These are phyloP conservation scores for Eucalyptus leucophloia DNA, from an alignment of 345 rosid species.

Conservation along the genomic window DNA sequence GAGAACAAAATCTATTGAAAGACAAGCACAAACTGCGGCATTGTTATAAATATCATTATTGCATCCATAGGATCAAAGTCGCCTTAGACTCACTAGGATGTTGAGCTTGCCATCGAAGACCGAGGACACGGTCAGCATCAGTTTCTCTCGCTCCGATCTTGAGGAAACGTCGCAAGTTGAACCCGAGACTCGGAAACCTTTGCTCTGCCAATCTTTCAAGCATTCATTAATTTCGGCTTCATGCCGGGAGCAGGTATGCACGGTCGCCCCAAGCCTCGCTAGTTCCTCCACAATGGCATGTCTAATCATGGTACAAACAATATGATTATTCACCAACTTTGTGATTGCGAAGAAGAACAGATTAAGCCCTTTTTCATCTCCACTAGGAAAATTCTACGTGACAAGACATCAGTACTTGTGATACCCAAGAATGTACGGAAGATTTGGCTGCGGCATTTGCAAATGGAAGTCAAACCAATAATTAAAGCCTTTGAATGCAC, in stretches of 20 bases:
- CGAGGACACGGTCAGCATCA: constrained; percentile 28
- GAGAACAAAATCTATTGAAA: neutral
- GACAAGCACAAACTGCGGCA: neutral
- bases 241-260: constrained; percentile 54
- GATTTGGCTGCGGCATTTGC: neutral
- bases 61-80: neutral
- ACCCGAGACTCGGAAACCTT: constrained; percentile 21
- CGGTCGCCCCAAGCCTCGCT: constrained; percentile 26
- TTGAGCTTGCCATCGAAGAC: constrained; percentile 34
- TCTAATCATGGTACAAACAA: constrained; percentile 4
- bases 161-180: constrained; percentile 39
- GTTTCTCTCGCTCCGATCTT: constrained; percentile 21
- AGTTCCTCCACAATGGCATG: constrained; percentile 41
- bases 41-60: neutral
- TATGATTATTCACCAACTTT: neutral
- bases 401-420: neutral
- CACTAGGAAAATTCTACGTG: neutral
- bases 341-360: neutral
- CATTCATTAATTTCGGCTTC: constrained; percentile 40
- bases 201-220: constrained; percentile 14
- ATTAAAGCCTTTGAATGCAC: neutral
- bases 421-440: neutral
- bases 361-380: neutral
- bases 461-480: neutral
- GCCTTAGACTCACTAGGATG: constrained; percentile 31